Percentiles rank a stretch among this genome's conserved stretches.
Evolutionary conservation across 257 asterid species (phyloP).

Genomic region (Lycium ferocissimum): DNA sequence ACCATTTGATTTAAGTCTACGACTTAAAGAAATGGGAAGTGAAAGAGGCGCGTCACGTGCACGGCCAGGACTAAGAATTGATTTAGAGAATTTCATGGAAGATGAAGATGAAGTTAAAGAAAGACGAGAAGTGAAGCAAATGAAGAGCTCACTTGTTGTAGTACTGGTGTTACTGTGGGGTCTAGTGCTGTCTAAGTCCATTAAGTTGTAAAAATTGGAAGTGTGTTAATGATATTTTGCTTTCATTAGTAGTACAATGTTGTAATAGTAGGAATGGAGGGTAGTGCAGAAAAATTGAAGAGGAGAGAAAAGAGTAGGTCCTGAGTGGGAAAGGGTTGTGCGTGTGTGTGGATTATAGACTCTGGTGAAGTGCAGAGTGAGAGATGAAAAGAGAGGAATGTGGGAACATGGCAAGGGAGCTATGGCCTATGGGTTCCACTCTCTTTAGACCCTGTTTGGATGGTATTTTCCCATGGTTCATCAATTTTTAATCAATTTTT

Average conservation of each 20-base stretch:
- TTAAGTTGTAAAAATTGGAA: slow-evolving; percentile 29
- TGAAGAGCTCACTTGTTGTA: slow-evolving; percentile 59
- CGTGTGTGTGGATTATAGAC: slow-evolving; percentile 28
- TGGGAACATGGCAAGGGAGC: not conserved
- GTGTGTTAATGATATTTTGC: not conserved
- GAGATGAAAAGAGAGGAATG: not conserved
- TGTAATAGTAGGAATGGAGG: slow-evolving; percentile 10
- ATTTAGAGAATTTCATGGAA: slow-evolving; percentile 56
- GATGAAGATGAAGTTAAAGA: slow-evolving; percentile 37
- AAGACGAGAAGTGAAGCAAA: slow-evolving; percentile 71
- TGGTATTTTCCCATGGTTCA: no score
- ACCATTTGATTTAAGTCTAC: slow-evolving; percentile 74
- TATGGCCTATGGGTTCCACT: not conserved
- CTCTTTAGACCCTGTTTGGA: not conserved
- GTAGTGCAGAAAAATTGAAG: slow-evolving; percentile 10
- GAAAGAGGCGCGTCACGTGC: slow-evolving; percentile 67
- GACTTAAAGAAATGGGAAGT: slow-evolving; percentile 79
- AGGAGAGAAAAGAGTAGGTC: slow-evolving; percentile 18
- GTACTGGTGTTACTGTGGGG: slow-evolving; percentile 50
- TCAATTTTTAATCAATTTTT: not conserved
- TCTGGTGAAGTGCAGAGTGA: not conserved
- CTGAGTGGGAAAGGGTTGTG: slow-evolving; percentile 14
- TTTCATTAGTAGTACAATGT: not conserved
- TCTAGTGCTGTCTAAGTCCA: slow-evolving; percentile 57
- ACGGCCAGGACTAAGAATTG: slow-evolving; percentile 56